phyloP scores from a whole-genome alignment of 306 rosid species.

The Cucurbita moschata region DNA sequence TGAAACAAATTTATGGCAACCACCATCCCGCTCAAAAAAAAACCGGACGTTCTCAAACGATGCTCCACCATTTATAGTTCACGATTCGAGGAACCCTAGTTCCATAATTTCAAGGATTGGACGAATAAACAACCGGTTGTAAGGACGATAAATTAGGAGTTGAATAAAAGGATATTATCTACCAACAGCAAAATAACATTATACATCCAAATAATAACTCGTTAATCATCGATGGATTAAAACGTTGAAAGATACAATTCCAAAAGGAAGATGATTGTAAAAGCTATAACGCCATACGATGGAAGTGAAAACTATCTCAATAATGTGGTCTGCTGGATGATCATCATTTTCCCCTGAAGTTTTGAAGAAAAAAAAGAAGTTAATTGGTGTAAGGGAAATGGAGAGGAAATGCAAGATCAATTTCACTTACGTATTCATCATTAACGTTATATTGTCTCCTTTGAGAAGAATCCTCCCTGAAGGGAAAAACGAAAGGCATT shows the following conservation, averaged over 20 bases:
- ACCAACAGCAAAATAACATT: background rate
- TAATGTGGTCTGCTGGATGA: background rate
- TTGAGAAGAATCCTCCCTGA: conserved; percentile 80
- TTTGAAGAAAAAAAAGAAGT: background rate
- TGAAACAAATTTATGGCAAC: background rate
- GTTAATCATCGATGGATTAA: background rate
- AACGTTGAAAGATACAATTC: background rate
- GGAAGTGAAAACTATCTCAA: background rate
- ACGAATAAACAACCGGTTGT: background rate
- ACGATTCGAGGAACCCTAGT: background rate
- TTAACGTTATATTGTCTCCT: conserved; percentile 81
- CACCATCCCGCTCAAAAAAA: background rate
- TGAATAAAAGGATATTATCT: background rate
- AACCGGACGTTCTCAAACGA: background rate
- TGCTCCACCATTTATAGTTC: background rate
- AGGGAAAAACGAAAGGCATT: conserved; percentile 2
- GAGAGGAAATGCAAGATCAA: background rate
- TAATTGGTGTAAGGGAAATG: background rate
- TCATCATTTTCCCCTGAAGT: conserved; percentile 57
- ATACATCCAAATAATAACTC: background rate
- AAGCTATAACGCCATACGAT: background rate
- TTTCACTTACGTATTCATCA: conserved; percentile 70
- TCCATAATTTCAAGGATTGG: background rate
- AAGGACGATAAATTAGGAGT: background rate
- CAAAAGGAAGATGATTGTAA: background rate